Evolutionary conservation across 768 basidiomycete species (phyloP).

Genomic region (Clitopilus passeckerianus): DNA sequence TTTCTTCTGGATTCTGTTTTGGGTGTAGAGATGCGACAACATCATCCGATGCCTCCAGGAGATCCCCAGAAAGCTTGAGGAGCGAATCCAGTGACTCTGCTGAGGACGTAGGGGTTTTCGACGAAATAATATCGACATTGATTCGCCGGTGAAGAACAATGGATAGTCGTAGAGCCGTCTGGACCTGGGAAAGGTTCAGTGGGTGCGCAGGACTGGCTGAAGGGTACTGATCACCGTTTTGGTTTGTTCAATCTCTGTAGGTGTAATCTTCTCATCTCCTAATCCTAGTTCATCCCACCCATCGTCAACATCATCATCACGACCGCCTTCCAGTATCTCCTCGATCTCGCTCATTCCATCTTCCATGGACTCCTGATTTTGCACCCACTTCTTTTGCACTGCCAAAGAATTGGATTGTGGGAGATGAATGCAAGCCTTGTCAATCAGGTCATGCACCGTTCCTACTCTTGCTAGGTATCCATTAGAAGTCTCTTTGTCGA

Average conservation of each 20-base stretch:
- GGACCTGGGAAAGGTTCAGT: slow-evolving; percentile 35
- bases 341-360: slow-evolving; percentile 58
- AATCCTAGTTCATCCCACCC: slow-evolving; percentile 67
- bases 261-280: slow-evolving; percentile 37
- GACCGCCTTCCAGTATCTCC: slow-evolving; percentile 43
- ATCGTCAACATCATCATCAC: slow-evolving; percentile 30
- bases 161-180: slow-evolving; percentile 53
- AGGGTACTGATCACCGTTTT: slow-evolving; percentile 42
- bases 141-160: slow-evolving; percentile 62
- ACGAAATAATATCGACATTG: slow-evolving; percentile 41
- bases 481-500: slow-evolving; percentile 30
- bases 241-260: slow-evolving; percentile 48
- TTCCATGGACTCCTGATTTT: slow-evolving; percentile 50
- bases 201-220: not conserved
- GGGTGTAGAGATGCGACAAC: slow-evolving; percentile 61
- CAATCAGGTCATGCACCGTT: slow-evolving; percentile 57
- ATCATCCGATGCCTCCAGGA: slow-evolving; percentile 61
- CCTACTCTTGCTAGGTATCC: slow-evolving; percentile 55
- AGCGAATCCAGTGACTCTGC: slow-evolving; percentile 5
- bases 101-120: slow-evolving; percentile 11
- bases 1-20: slow-evolving; percentile 46
- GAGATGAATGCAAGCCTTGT: slow-evolving; percentile 40
- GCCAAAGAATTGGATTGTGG: slow-evolving; percentile 55
- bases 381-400: slow-evolving; percentile 45
- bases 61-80: slow-evolving; percentile 38